Conservation (phyloP, 257 asterid genomes). For the Petunia axillaris region DNA sequence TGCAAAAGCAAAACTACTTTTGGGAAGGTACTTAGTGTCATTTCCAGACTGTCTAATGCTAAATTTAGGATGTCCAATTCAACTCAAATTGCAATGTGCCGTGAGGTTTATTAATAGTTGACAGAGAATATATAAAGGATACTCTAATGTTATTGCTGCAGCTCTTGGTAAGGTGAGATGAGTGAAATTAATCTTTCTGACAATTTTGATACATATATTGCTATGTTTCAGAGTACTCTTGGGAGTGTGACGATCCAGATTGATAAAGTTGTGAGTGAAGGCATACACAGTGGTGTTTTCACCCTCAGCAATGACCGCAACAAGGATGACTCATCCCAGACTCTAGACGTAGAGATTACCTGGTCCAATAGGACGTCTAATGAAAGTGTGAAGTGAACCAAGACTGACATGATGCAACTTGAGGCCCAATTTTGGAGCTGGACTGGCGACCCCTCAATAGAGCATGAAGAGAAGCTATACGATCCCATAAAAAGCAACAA, state of each 20-base stretch:
- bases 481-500: not conserved
- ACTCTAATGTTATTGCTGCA: not conserved
- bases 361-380: constrained; percentile 63
- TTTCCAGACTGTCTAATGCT: not conserved
- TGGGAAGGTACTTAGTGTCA: constrained; percentile 68
- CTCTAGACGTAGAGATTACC: constrained; percentile 72
- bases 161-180: not conserved
- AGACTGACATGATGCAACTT: constrained; percentile 9
- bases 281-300: constrained; percentile 60
- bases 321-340: constrained; percentile 59
- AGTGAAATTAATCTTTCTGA: not conserved
- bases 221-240: constrained; percentile 58
- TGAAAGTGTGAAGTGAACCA: constrained; percentile 32
- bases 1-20: constrained; percentile 79
- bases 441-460: constrained; percentile 6
- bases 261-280: constrained; percentile 80
- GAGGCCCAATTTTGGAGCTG: constrained; percentile 12
- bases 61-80: constrained; percentile 13
- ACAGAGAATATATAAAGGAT: not conserved
- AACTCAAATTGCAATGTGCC: constrained; percentile 24
- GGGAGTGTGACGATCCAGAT: constrained; percentile 74
- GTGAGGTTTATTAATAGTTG: not conserved
- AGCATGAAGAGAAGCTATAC: not conserved
- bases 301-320: constrained; percentile 52
- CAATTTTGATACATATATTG: not conserved